Conservation (phyloP, 805 yeast genomes). For the Lachancea quebecensis region DNA sequence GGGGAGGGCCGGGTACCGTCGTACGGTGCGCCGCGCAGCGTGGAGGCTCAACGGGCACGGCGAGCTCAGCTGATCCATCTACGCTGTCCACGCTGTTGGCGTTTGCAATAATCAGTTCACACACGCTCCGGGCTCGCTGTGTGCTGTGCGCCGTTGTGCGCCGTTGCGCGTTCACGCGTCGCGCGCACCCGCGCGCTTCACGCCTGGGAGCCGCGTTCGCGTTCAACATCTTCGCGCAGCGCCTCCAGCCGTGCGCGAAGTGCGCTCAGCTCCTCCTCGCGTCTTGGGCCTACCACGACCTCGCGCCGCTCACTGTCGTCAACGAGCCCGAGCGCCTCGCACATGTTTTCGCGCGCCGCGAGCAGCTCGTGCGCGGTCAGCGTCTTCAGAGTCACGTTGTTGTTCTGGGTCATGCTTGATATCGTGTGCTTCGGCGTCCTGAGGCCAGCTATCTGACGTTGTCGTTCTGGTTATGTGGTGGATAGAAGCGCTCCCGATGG, state of each 20-base stretch:
- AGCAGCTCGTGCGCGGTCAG: constrained; percentile 28
- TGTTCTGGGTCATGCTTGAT: constrained; percentile 8
- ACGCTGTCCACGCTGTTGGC: too few species aligned
- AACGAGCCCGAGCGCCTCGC: constrained; percentile 25
- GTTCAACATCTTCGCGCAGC: constrained; percentile 8
- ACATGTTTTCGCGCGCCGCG: constrained; percentile 24
- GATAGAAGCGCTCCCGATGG: background rate
- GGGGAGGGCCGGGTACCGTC: too few species aligned
- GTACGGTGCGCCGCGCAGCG: too few species aligned
- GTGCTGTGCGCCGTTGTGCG: too few species aligned
- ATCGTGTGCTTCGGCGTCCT: background rate
- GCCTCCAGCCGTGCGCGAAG: constrained; percentile 12
- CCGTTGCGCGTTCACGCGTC: too few species aligned
- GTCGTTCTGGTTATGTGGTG: background rate
- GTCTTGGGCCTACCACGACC: constrained; percentile 13
- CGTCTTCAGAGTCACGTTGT: constrained; percentile 25
- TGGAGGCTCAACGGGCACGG: too few species aligned
- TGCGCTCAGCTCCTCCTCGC: constrained; percentile 11
- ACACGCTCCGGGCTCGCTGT: too few species aligned
- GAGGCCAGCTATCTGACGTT: background rate
- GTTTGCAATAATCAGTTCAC: too few species aligned
- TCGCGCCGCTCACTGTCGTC: constrained; percentile 20
- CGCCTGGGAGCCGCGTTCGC: too few species aligned
- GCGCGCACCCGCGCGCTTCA: too few species aligned
- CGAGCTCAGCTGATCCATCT: too few species aligned